Base-by-base conservation (phyloP, 1,284 basidiomycete species). In the Mycena citricolor region DNA sequence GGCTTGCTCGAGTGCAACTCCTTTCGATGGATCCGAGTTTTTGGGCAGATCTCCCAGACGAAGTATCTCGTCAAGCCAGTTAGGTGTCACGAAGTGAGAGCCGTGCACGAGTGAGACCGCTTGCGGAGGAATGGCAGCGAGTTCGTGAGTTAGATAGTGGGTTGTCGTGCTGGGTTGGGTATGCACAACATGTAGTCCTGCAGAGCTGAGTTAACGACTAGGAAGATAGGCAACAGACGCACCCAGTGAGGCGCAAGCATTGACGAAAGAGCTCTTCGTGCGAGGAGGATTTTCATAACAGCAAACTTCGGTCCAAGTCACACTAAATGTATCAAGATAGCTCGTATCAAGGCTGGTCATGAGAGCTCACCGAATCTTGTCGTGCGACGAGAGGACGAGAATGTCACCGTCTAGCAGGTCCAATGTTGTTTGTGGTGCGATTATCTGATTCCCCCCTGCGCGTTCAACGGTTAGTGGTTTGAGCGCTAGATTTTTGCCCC, bases 61-160 rank as follows among this genome's bases (percentile, higher is more conserved):
- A 23, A 85, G 52, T 16, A 84, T 55, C 40, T 85, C 77, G 5
- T 61, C 59, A 21, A 87, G 61, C 84, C 85, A 87, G 35, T 81
- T 79, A 0, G 70, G 68, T 46, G 71, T 83, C 25, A 82, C 81
- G 29, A 86, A 68, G 12, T 74, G 69, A 10, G 73, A 69, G 1
- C 70, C 66, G 10, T 72, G 71, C 8, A 86, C 61, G 14, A 87
- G 67, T 12, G 85, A 84, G 1, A 71, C 62, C 0, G 76, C 77
- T 23, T 79, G 62, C 0, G 66, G 49, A 2, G 76, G 61, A 8
- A 68, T 74, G n/a, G 77, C 65, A 8, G 68, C 59, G 47, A 73
- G 77, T 20, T 69, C 71, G 2, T 75, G 55, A 2, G 71, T 70
- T 35, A 86, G 66, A 57, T 86, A 80, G 51, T 87, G 82, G 0